Percentiles rank a stretch among this genome's conserved stretches.
Evolutionary conservation across 1,284 basidiomycete species (phyloP).

Genomic region (Rhizopogon hawkerae): DNA sequence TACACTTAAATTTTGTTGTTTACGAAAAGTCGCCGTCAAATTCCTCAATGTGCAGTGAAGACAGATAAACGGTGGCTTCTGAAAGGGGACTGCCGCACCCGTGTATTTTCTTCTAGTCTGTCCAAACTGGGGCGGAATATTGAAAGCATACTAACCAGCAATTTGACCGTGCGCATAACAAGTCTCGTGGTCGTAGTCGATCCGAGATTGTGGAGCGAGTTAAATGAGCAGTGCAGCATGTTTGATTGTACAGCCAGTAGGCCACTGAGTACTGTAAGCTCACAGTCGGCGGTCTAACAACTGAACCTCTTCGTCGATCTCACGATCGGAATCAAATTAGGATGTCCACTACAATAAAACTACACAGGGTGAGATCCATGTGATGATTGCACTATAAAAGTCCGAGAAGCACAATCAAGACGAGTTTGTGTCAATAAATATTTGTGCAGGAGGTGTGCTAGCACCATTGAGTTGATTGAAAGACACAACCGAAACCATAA

Average conservation of each 20-base stretch:
- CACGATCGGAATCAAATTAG: slow-evolving; percentile 5
- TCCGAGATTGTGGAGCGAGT: too few species aligned
- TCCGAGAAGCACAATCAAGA: background rate
- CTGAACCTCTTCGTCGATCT: background rate
- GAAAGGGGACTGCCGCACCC: too few species aligned
- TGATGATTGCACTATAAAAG: slow-evolving; percentile 2
- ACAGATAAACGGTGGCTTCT: background rate
- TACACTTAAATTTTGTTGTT: too few species aligned
- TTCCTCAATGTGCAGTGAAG: background rate
- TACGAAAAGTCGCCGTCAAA: background rate
- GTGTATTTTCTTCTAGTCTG: too few species aligned
- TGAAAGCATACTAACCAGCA: too few species aligned
- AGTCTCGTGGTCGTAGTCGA: background rate
- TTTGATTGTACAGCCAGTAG: too few species aligned
- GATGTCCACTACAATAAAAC: slow-evolving; percentile 19
- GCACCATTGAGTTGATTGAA: slow-evolving; percentile 2
- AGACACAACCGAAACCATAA: slow-evolving; percentile 1
- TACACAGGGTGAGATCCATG: slow-evolving; percentile 11
- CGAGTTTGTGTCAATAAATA: background rate
- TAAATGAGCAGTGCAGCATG: too few species aligned
- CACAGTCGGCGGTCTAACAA: background rate
- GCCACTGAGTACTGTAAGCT: too few species aligned
- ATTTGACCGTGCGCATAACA: too few species aligned
- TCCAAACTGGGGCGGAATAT: too few species aligned
- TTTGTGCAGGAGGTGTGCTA: background rate